Base-by-base conservation (phyloP, 768 basidiomycete genomes). In the Termitomyces sp. region DNA sequence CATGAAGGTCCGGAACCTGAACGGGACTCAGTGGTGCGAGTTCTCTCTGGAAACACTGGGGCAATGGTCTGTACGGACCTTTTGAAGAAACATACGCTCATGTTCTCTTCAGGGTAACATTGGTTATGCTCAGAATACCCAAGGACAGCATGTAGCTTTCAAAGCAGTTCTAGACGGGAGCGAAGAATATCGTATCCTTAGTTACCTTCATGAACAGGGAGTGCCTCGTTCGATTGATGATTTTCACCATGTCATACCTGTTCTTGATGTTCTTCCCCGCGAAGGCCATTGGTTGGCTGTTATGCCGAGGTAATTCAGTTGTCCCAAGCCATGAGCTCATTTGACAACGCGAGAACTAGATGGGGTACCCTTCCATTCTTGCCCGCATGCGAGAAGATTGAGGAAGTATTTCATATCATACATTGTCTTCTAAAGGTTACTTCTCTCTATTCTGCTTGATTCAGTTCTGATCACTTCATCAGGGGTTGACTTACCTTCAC, bases 211-310 rank as follows among this genome's bases (percentile, higher is more conserved):
- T 16, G 4, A 28, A 15, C 45, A 46, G 24, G 47, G 47, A 31
- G 29, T 48, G 8, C 29, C 29, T 12, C 10, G n/a, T 10, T 31
- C 47, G n/a, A 48, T 31, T 18, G n/a, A 48, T 20, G 47, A 48
- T 9, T 48, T 48, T 31, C n/a, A 31, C 8, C 29, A 48, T n/a
- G 47, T 31, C 8, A 31, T 48, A 29, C 47, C 47, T 18, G 47
- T 48, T 29, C 29, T 48, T 18, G 67, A 71, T 5, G 31, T 73
- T 6, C 48, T 72, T 1, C 51, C 62, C 0, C 48, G 53, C 18
- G 57, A 60, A n/a, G 68, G 61, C 12, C 62, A 61, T 31, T 69
- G 63, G 53, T 67, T 71, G 47, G 64, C 57, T 9, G 65, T 73
- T 12, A 72, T 70, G 68, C 72, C 72, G 8, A 65, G 70, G 64